Evolutionary conservation across 2,329 filamentous ascomycete genomes (phyloP), one percentile per base, ranked within the genome.

Genomic region (Madurella fahalii): DNA sequence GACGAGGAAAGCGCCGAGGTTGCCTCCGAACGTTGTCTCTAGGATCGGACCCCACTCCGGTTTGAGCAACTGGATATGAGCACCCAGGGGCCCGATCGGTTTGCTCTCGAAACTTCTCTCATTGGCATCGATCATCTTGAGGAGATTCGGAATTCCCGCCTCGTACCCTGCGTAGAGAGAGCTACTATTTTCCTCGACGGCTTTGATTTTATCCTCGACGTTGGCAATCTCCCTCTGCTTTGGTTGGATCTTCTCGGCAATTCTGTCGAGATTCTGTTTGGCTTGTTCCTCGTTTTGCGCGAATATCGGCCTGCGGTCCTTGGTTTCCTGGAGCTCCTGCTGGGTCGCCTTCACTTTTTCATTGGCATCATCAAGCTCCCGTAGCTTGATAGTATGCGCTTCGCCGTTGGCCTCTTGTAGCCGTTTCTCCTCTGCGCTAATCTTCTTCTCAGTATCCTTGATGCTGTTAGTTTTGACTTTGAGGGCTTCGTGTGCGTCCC

Each of bases 41-140:
- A 99, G 70, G 42, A 95, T 84, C 0, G 82, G 80, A 1, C 86
- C 87, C 94, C 94, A 99, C 63, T 89, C 79, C 1, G 89, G 87
- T 61, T 93, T 85, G 37, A 84, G 74, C 20, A 99, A 74, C 61
- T 84, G 85, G 49, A 99, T 79, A 64, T 94, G 82, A 20, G 84
- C 76, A 31, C 92, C 94, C 13, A 97, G 76, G 0, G 94, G 94
- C 0, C 94, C 94, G 34, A 97, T 76, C 2, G 94, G 94, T 58
- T 80, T 85, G 42, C 81, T 74, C 20, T 76, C 74, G 66, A 95
- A 97, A 0, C 84, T 77, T 2, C 59, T 69, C 54, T 95, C 89
- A n/a, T 76, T 45, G 25, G 30, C 73, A 5, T 83, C 77, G 57
- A 97, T 89, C n/a, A 79, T 79, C 50, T 72, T 76, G 7, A 95